phyloP scores from a whole-genome alignment of 2,329 filamentous ascomycete genomes.

The Polytolypa hystricis region DNA sequence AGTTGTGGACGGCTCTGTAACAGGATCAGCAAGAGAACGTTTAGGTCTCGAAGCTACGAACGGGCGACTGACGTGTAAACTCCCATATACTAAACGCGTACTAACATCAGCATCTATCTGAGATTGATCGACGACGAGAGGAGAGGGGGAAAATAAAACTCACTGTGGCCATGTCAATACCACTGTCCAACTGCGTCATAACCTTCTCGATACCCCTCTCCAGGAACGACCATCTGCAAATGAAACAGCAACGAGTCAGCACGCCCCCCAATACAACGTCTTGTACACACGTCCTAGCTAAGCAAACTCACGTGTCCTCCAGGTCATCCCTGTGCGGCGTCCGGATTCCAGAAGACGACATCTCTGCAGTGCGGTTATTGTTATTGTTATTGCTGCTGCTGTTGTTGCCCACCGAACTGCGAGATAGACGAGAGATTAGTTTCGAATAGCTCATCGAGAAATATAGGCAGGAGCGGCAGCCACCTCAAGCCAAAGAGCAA shows the following conservation, averaged over 20 bases:
- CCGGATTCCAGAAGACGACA: slow-evolving; percentile 30
- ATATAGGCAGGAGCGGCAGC: neutral
- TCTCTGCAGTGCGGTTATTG: slow-evolving; percentile 13
- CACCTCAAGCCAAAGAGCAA: neutral
- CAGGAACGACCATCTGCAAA: slow-evolving; percentile 71
- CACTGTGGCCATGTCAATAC: slow-evolving; percentile 85
- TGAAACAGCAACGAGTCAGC: neutral
- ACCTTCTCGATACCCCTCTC: slow-evolving; percentile 81
- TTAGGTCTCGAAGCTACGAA: slow-evolving; percentile 6
- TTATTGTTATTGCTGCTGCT: neutral
- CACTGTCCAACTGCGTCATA: slow-evolving; percentile 83
- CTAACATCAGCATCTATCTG: slow-evolving; percentile 6
- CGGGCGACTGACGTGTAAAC: slow-evolving; percentile 63
- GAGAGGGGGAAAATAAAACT: slow-evolving; percentile 18
- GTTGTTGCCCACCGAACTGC: slow-evolving; percentile 1
- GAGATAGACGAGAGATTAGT: slow-evolving; percentile 1
- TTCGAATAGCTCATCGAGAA: slow-evolving; percentile 1
- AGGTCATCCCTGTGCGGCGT: slow-evolving; percentile 48
- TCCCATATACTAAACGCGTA: slow-evolving; percentile 65
- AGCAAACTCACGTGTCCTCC: slow-evolving; percentile 46
- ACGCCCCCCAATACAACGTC: too few relatives aligned
- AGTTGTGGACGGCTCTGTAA: slow-evolving; percentile 81
- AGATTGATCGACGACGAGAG: slow-evolving; percentile 10
- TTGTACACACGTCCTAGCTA: too few relatives aligned
- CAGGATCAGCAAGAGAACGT: neutral